A percentile compares a stretch with the other conserved stretches of the same genome.
These are phyloP conservation scores for Xylaria intraflava DNA, from an alignment of 495 filamentous ascomycete species.

Conservation along the genomic window DNA sequence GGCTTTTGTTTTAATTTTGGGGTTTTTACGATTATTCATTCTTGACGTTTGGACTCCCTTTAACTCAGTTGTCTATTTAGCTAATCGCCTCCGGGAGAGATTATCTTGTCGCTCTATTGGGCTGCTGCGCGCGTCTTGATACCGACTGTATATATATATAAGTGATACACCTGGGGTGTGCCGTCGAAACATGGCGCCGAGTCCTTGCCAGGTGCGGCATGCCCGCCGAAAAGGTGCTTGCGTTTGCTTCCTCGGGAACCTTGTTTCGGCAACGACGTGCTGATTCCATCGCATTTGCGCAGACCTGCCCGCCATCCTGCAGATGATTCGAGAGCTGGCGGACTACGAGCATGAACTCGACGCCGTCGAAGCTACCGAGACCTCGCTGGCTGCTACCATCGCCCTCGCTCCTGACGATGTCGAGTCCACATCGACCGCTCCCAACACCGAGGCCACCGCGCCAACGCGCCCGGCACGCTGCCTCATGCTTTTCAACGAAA, in stretches of 20 bases:
- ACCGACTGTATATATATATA: neutral
- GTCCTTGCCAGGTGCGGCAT: slow-evolving; percentile 21
- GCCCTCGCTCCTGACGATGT: slow-evolving; percentile 56
- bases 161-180: neutral
- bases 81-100: too few species aligned
- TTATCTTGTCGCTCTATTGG: neutral
- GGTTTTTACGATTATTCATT: too few species aligned
- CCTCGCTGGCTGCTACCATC: slow-evolving; percentile 66
- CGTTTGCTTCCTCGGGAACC: neutral
- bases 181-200: slow-evolving; percentile 11
- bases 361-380: slow-evolving; percentile 71
- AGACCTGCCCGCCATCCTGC: slow-evolving; percentile 79
- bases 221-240: slow-evolving; percentile 22
- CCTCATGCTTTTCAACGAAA: slow-evolving; percentile 39
- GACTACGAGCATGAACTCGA: slow-evolving; percentile 73
- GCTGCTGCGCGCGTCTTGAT: neutral
- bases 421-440: slow-evolving; percentile 24
- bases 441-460: slow-evolving; percentile 37
- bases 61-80: too few species aligned
- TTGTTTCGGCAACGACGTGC: neutral
- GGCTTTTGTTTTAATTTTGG: too few species aligned
- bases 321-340: slow-evolving; percentile 81
- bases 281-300: neutral
- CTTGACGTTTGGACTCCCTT: too few species aligned
- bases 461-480: slow-evolving; percentile 39